phyloP scores from a whole-genome alignment of 2,329 filamentous ascomycete species.

The Alternaria triticimaculans region DNA sequence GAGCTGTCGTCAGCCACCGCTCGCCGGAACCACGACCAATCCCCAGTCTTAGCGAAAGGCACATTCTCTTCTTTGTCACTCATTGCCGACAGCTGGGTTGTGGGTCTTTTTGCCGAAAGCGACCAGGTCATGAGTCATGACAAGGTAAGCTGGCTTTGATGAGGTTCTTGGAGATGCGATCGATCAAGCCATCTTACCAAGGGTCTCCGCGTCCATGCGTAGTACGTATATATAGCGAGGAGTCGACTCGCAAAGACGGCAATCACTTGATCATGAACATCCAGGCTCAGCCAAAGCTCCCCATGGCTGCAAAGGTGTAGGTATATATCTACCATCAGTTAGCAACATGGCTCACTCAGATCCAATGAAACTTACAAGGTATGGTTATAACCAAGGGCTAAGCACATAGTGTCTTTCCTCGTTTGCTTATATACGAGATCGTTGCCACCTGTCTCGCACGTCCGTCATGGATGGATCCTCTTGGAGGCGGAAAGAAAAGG shows the following conservation, averaged over 20 bases:
- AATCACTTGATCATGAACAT: rapidly evolving
- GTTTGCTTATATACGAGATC: neutral
- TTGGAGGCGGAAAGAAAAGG: neutral
- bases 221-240: neutral
- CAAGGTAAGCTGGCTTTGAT: neutral
- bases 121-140: neutral
- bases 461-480: neutral
- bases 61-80: neutral
- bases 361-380: neutral
- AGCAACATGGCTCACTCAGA: neutral
- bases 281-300: neutral
- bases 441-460: neutral
- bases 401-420: neutral
- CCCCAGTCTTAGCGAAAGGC: neutral
- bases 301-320: neutral
- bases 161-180: no score
- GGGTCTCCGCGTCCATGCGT: neutral
- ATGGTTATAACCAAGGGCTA: neutral
- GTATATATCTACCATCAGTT: neutral
- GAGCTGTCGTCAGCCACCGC: neutral
- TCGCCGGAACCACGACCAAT: neutral
- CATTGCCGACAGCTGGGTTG: neutral
- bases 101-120: neutral
- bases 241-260: neutral
- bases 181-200: neutral